Conservation (phyloP, 2,329 filamentous ascomycete species). For the Plenodomus biglobosus region DNA sequence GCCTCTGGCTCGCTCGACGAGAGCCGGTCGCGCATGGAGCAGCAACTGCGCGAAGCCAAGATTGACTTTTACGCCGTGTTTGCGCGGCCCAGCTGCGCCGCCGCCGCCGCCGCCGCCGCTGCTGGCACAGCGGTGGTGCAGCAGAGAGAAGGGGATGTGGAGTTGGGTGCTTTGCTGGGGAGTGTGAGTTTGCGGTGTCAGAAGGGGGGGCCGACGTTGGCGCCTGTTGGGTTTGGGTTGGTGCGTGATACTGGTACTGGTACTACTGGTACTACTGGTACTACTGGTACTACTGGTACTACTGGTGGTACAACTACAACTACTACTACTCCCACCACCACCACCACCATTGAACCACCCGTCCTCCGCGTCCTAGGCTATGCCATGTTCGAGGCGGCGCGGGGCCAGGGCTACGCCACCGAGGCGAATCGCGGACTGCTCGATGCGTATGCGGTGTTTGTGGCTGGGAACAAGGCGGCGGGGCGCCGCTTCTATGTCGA, state of each 20-base stretch:
- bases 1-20: conserved; percentile 17
- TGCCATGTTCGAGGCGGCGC: conserved; percentile 18
- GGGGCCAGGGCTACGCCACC: conserved; percentile 34
- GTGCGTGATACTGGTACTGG: too few relatives aligned
- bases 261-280: too few relatives aligned
- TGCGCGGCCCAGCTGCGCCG: background rate
- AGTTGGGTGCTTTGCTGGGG: conserved; percentile 13
- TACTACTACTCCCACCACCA: too few relatives aligned
- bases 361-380: conserved; percentile 27
- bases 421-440: conserved; percentile 26
- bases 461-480: conserved; percentile 1
- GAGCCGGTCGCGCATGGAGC: conserved; percentile 22
- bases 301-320: too few relatives aligned
- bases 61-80: conserved; percentile 21
- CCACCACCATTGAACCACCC: too few relatives aligned
- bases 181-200: conserved; percentile 17
- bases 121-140: background rate
- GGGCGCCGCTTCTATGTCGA: conserved; percentile 23
- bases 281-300: too few relatives aligned
- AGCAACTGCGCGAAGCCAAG: conserved; percentile 11
- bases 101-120: too few relatives aligned
- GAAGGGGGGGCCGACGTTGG: conserved; percentile 5
- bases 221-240: background rate
- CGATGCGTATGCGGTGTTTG: conserved; percentile 11
- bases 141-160: background rate